A percentile compares a stretch with the other conserved stretches of the same genome.
These are phyloP conservation scores for Puccinia polysora DNA, from an alignment of 1,284 basidiomycete genomes.

Conservation along the genomic window DNA sequence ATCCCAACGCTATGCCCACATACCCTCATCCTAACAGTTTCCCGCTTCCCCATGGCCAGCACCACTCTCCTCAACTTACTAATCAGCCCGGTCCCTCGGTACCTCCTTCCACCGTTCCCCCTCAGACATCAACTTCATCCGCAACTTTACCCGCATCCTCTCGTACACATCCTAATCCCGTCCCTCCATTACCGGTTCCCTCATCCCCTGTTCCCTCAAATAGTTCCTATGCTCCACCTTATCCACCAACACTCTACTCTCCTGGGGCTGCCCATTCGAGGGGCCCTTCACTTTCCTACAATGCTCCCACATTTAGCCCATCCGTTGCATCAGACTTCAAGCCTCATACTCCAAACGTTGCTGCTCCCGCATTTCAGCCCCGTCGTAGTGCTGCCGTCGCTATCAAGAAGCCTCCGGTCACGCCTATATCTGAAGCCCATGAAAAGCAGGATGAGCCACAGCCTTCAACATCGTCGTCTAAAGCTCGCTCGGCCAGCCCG, in stretches of 20 bases:
- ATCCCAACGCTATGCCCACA: constrained; percentile 30
- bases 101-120: constrained; percentile 17
- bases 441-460: constrained; percentile 5
- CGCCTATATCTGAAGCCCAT: constrained; percentile 20
- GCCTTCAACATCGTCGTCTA: background rate
- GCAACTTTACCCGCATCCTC: constrained; percentile 1
- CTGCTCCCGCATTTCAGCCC: constrained; percentile 33
- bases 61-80: constrained; percentile 19
- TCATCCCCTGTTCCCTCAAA: constrained; percentile 30
- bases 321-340: constrained; percentile 37
- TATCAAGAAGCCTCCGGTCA: constrained; percentile 40
- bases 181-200: constrained; percentile 29
- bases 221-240: constrained; percentile 8
- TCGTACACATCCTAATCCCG: constrained; percentile 11
- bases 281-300: constrained; percentile 40
- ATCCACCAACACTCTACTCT: constrained; percentile 14
- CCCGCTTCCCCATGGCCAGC: constrained; percentile 33
- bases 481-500: constrained; percentile 4
- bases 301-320: constrained; percentile 36
- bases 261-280: constrained; percentile 19
- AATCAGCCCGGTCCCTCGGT: constrained; percentile 21
- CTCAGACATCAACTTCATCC: background rate
- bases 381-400: constrained; percentile 32
- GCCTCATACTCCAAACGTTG: constrained; percentile 34
- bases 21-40: constrained; percentile 33